phyloP scores from a whole-genome alignment of 805 yeast species.

The Starmerella sirachaensis region DNA sequence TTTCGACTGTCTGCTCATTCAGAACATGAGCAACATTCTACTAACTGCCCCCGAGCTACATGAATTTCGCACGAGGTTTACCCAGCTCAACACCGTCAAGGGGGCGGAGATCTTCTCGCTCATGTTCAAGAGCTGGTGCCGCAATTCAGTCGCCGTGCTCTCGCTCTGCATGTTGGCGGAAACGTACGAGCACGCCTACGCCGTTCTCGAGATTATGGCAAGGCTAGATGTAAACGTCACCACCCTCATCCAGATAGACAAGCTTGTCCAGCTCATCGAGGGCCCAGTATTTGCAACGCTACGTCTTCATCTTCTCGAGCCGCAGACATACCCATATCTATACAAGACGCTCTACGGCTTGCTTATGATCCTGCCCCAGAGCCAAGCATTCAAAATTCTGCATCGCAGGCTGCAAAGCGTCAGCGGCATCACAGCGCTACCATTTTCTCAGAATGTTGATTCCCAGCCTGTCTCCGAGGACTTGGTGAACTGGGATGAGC shows the following conservation, averaged over 20 bases:
- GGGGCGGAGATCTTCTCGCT: conserved; percentile 62
- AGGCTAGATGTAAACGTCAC: conserved; percentile 71
- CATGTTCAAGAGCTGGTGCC: conserved; percentile 82
- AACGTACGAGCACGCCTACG: conserved; percentile 75
- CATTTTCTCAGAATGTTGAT: conserved; percentile 20
- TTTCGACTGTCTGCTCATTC: conserved; percentile 71
- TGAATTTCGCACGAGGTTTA: conserved; percentile 54
- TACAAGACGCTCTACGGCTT: conserved; percentile 85
- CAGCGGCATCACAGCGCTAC: conserved; percentile 29
- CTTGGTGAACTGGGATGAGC: conserved; percentile 31
- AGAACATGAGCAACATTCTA: conserved; percentile 73
- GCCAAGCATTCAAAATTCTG: conserved; percentile 73
- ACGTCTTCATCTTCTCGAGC: conserved; percentile 79
- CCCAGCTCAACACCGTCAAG: conserved; percentile 44
- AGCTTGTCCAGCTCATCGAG: conserved; percentile 78
- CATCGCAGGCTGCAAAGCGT: conserved; percentile 62
- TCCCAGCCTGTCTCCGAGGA: conserved; percentile 3
- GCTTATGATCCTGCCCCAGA: conserved; percentile 87
- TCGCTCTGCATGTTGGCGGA: conserved; percentile 77
- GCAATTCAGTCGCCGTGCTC: conserved; percentile 77
- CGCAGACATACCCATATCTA: conserved; percentile 65
- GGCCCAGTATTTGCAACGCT: conserved; percentile 83
- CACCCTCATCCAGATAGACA: conserved; percentile 74
- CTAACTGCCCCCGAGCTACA: conserved; percentile 75
- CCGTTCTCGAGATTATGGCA: conserved; percentile 68